Evolutionary conservation across 2,329 filamentous ascomycete genomes (phyloP).

Genomic region (Apiospora rasikravindrae): DNA sequence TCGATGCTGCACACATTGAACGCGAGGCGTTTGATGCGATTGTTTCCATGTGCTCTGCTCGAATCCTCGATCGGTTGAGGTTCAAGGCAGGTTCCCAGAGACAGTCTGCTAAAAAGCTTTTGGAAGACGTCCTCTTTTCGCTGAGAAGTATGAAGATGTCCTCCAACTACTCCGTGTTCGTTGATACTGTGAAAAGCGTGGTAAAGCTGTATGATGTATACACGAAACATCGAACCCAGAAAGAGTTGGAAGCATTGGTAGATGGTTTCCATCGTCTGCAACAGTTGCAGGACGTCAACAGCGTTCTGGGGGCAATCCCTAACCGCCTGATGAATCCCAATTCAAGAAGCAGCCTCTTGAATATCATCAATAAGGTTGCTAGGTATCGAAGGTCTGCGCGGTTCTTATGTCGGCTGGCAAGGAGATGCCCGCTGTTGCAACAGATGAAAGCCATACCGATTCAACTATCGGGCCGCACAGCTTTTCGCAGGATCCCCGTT

Average conservation of each 20-base stretch:
- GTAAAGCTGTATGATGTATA: conserved; percentile 34
- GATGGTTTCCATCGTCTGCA: conserved; percentile 36
- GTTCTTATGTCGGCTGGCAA: conserved; percentile 40
- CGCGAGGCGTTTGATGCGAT: conserved; percentile 34
- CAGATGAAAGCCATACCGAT: conserved; percentile 36
- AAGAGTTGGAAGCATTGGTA: conserved; percentile 35
- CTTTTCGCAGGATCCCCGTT: conserved; percentile 29
- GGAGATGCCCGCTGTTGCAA: conserved; percentile 36
- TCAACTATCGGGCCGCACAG: conserved; percentile 34
- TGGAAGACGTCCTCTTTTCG: conserved; percentile 20
- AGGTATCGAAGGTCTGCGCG: conserved; percentile 43
- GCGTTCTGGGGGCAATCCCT: conserved; percentile 31
- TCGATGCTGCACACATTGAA: conserved; percentile 21
- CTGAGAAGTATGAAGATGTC: conserved; percentile 21
- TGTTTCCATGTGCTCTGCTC: conserved; percentile 38
- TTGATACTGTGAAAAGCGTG: conserved; percentile 28
- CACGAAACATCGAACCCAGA: conserved; percentile 32
- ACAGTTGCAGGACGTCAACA: conserved; percentile 23
- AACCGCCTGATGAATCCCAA: conserved; percentile 27
- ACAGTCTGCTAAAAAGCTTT: conserved; percentile 24
- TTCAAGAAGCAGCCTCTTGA: conserved; percentile 32
- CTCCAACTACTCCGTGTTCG: conserved; percentile 23
- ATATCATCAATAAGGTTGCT: conserved; percentile 43
- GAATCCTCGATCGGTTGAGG: conserved; percentile 37
- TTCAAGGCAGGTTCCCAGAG: conserved; percentile 23